phyloP scores from a whole-genome alignment of 106 monocot genomes.

The Narthecium ossifragum region DNA sequence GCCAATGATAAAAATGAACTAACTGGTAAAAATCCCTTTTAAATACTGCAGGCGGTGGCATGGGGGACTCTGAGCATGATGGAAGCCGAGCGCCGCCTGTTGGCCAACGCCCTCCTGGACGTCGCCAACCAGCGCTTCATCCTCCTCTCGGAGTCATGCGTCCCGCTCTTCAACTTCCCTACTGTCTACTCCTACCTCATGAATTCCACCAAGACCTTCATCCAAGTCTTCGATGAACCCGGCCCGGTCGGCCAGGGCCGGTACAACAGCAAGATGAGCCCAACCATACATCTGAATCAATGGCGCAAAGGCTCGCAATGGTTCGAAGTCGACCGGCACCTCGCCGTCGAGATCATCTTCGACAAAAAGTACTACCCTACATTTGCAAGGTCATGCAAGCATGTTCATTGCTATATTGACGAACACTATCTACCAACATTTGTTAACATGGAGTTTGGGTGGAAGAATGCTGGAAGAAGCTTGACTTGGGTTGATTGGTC shows the following conservation, averaged over 20 bases:
- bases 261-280: conserved; percentile 32
- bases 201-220: conserved; percentile 29
- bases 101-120: conserved; percentile 61
- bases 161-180: conserved; percentile 62
- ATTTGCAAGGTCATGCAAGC: conserved; percentile 30
- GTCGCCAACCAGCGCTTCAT: conserved; percentile 56
- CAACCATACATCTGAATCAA: conserved; percentile 6
- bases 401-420: conserved; percentile 43
- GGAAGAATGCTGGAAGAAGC: conserved; percentile 50
- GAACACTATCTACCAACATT: conserved; percentile 86
- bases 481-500: conserved; percentile 93
- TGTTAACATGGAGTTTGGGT: conserved; percentile 17
- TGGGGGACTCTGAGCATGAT: conserved; percentile 56
- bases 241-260: conserved; percentile 31
- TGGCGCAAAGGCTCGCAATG: conserved; percentile 79
- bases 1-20: too few relatives aligned
- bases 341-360: conserved; percentile 42
- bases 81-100: conserved; percentile 60
- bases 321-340: conserved; percentile 50
- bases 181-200: conserved; percentile 52
- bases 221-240: conserved; percentile 30
- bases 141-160: conserved; percentile 62
- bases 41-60: conserved; percentile 27
- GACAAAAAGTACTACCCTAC: conserved; percentile 39
- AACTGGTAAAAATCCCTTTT: too few relatives aligned